These are phyloP conservation scores for Lathyrus sativus DNA, from an alignment of 306 rosid species.

Conservation along the genomic window DNA sequence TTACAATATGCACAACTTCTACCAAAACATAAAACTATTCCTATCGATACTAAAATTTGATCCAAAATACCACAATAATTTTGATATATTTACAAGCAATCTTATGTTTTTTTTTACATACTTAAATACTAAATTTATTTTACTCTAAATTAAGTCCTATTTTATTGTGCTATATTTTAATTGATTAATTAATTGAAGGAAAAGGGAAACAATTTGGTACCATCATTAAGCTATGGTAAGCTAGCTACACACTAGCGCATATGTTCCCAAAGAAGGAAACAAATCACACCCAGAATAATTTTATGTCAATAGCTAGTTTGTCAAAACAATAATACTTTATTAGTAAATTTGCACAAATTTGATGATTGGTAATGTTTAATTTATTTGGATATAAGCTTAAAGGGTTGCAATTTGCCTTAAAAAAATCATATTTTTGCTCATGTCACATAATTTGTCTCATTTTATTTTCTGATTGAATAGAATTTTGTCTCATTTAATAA, in stretches of 20 bases:
- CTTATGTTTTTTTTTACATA: too few species aligned
- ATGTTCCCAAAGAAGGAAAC: constrained; percentile 30
- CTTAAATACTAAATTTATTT: too few species aligned
- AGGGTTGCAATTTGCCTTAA: constrained; percentile 9
- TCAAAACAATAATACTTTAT: constrained; percentile 31
- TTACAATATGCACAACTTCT: too few species aligned
- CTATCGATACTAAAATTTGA: too few species aligned
- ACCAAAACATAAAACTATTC: too few species aligned
- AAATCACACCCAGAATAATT: neutral
- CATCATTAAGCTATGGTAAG: constrained; percentile 31
- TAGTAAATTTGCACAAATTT: constrained; percentile 28
- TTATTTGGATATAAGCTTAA: constrained; percentile 4
- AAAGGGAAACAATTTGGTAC: constrained; percentile 23
- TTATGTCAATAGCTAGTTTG: neutral
- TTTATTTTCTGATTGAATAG: neutral
- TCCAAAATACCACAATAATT: too few species aligned
- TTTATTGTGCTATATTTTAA: neutral
- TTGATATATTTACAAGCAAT: too few species aligned
- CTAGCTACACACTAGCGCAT: constrained; percentile 22
- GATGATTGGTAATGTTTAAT: neutral
- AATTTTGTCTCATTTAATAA: constrained; percentile 31
- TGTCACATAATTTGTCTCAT: neutral
- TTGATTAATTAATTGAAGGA: constrained; percentile 5
- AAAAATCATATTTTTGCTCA: constrained; percentile 12
- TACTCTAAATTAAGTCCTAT: neutral